Base-by-base conservation (phyloP, 192 early-diverging fungal genomes). In the Cladochytrium replicatum region DNA sequence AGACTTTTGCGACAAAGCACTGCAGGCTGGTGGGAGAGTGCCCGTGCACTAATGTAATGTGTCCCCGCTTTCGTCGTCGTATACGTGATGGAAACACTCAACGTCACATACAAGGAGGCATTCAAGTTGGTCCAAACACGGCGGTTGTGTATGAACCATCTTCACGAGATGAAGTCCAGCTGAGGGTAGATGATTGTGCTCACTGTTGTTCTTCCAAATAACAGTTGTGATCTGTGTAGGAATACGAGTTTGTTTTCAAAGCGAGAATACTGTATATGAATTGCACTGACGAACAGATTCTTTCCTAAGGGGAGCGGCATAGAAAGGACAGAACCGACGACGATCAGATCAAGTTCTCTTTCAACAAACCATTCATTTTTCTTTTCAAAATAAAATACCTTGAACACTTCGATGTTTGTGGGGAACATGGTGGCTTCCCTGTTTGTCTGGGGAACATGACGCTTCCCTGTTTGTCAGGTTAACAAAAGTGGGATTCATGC, bases 121-220 rank as follows among this genome's bases (percentile, higher is more conserved):
- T 88, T 84, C 54, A 70, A 77, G 31, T 88, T 75, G 69, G 87
- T 95, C 17, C 92, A 93, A 59, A 85, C 82, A 48, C 73, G 78
- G 38, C 49, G 92, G 46, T 85, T 90, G 55, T 95, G 92, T 57
- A 85, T 89, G 63, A 85, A 85, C 54, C 87, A 85, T 9, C 80
- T 82, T 48, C 83, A 87, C 37, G 80, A 70, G 2, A 86, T 56
- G 86, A 87, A 62, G 72, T 68, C 47, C 87, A 89, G 50, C 67
- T 89, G 29, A 82, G 82, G 72, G 86, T 84, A 64, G 44, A 41
- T 24, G 19, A 46, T 67, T 58, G 57, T 30, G 32, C 23, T 40
- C 31, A 17, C 24, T 50, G 46, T 27, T 28, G 23, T 47, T 57
- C 46, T 17, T 22, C 25, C 9, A 15, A 41, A 2, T 57, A 11